These are phyloP conservation scores for Magnaporthales sp. DNA, from an alignment of 2,329 filamentous ascomycete species.

Conservation along the genomic window DNA sequence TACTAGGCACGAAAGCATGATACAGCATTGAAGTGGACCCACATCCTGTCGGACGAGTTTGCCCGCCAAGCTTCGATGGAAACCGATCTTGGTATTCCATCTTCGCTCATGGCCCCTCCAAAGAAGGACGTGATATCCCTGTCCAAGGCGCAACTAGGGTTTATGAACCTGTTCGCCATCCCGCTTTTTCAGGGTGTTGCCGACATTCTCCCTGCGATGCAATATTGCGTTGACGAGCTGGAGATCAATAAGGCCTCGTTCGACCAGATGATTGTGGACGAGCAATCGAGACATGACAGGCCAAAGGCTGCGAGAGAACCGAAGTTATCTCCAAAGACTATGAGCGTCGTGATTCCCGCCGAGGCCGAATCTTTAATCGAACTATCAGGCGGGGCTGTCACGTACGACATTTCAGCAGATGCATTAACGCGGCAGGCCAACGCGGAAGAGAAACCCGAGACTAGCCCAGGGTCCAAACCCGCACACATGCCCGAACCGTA, in stretches of 20 bases:
- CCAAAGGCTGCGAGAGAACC: slow-evolving; percentile 28
- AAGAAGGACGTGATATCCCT: slow-evolving; percentile 77
- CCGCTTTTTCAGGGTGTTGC: slow-evolving; percentile 85
- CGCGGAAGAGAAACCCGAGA: slow-evolving; percentile 9
- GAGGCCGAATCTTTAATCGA: slow-evolving; percentile 8
- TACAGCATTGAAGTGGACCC: slow-evolving; percentile 80
- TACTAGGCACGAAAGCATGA: slow-evolving; percentile 72
- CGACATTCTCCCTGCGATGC: slow-evolving; percentile 76
- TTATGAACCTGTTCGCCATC: slow-evolving; percentile 93
- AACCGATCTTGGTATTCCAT: slow-evolving; percentile 74
- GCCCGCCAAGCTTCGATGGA: slow-evolving; percentile 91
- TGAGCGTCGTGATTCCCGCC: slow-evolving; percentile 27
- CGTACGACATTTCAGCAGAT: slow-evolving; percentile 8
- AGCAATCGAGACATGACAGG: slow-evolving; percentile 43
- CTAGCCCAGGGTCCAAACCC: slow-evolving; percentile 18
- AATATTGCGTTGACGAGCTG: slow-evolving; percentile 77
- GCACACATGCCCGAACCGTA: slow-evolving; percentile 23
- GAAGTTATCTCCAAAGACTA: slow-evolving; percentile 34
- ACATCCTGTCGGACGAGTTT: slow-evolving; percentile 92
- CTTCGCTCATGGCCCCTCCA: slow-evolving; percentile 77
- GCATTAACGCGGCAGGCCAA: neutral
- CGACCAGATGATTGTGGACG: slow-evolving; percentile 56
- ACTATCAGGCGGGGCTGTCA: slow-evolving; percentile 12
- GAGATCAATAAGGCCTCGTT: slow-evolving; percentile 68
- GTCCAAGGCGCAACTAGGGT: slow-evolving; percentile 81